Evolutionary conservation across 106 monocot species (phyloP), one percentile per base, ranked within the genome.

Genomic region (Chionographis japonica): DNA sequence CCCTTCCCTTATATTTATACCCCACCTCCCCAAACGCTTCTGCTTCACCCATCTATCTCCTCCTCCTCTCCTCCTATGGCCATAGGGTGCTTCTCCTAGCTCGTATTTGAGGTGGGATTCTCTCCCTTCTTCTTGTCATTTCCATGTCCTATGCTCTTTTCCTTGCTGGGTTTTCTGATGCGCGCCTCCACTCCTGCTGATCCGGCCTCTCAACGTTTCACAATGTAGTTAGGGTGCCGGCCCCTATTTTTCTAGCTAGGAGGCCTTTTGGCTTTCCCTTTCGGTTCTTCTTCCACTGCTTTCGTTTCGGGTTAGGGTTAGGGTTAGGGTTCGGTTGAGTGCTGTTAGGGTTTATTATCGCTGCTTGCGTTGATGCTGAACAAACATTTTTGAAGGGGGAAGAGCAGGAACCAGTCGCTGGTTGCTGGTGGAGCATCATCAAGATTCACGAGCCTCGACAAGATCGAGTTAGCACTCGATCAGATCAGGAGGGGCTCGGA

Each of bases 341-440:
- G 27, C 27, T 27, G 27, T 1, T 27, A 27, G 1, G 27, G 27
- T 27, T 27, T 27, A 27, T 27, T 27, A 1, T 27, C 27, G 27
- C 27, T 27, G 27, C 27, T 27, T 27, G 27, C 1, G 27, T 27
- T 27, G 27, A 27, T 27, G 27, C 27, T 27, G 27, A 27, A 27
- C 27, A 27, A 1, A 27, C 27, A 27, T 46, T 46, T 10, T 5
- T 46, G 46, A 5, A 46, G 5, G 5, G 2, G 4, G 18, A n/a
- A 14, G 12, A 16, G 37, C 7, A 54, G 19, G 27, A 54, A 15
- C 15, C 69, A 69, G 76, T 69, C 69, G 63, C 37, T 69, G 76
- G 56, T 76, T 76, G 61, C 76, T 69, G 69, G 55, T 63, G 76
- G 54, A 55, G 77, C 70, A 77, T 70, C 70, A 70, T 77, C 56